Percentiles rank a stretch among this genome's conserved stretches.
These are phyloP conservation scores for Oenanthe javanica DNA, from an alignment of 140 eudicot genomes.

Conservation along the genomic window DNA sequence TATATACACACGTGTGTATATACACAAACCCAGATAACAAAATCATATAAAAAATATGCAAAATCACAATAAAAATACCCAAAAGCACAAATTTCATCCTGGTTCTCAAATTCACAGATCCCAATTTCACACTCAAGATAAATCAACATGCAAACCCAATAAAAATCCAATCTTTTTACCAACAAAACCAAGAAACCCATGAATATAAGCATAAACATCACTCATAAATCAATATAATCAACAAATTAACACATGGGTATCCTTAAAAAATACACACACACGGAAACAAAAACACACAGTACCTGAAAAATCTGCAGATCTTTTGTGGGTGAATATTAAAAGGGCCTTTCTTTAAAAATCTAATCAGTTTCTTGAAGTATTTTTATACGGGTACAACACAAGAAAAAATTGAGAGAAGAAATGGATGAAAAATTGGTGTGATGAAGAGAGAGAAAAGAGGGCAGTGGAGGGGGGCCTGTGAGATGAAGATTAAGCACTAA, in stretches of 20 bases:
- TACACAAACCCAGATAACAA: not conserved
- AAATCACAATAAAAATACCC: not conserved
- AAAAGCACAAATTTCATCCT: not conserved
- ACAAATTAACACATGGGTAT: not conserved
- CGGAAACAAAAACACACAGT: not conserved
- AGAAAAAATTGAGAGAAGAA: not conserved
- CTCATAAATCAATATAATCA: not conserved
- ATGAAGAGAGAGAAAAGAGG: conserved; percentile 1
- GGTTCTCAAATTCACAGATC: conserved; percentile 12
- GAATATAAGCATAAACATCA: not conserved
- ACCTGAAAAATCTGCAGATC: conserved; percentile 11
- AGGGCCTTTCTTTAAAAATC: not conserved
- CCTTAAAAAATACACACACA: not conserved
- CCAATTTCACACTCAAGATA: conserved; percentile 6
- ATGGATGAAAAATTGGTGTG: conserved; percentile 12
- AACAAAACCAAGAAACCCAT: not conserved
- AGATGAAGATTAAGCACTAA: conserved; percentile 12
- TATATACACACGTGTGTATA: not conserved
- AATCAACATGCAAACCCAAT: not conserved
- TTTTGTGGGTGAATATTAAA: conserved; percentile 1
- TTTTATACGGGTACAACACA: conserved; percentile 1
- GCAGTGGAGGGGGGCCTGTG: conserved; percentile 14
- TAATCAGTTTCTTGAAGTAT: not conserved
- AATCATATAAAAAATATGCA: not conserved
- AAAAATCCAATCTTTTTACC: not conserved